phyloP scores from a whole-genome alignment of 257 asterid genomes.

The Asclepias syriaca region DNA sequence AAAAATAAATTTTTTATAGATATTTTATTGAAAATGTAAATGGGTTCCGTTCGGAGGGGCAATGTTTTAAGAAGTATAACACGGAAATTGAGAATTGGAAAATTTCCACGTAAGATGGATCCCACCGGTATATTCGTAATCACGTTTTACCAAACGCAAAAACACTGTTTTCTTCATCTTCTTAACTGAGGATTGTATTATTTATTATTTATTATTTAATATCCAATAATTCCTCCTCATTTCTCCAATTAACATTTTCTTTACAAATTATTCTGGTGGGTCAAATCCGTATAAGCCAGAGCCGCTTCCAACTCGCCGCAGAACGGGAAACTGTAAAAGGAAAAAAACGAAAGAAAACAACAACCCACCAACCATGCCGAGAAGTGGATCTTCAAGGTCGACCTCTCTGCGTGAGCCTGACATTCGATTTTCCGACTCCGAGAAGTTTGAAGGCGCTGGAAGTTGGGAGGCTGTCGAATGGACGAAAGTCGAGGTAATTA shows the following conservation, averaged over 20 bases:
- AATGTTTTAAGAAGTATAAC: too few species aligned
- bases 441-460: slow-evolving; percentile 72
- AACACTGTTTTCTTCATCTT: neutral
- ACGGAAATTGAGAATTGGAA: neutral
- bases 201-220: neutral
- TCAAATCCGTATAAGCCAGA: neutral
- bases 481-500: slow-evolving; percentile 51
- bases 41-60: too few species aligned
- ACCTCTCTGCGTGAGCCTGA: slow-evolving; percentile 55
- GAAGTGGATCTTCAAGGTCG: slow-evolving; percentile 59
- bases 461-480: slow-evolving; percentile 94
- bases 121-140: slow-evolving; percentile 15
- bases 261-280: neutral
- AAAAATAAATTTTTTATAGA: too few species aligned
- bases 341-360: too few species aligned
- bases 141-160: slow-evolving; percentile 14
- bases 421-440: slow-evolving; percentile 53
- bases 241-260: neutral
- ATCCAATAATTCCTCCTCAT: neutral
- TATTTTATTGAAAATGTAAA: too few species aligned
- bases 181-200: neutral
- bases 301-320: slow-evolving; percentile 13
- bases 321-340: neutral
- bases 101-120: slow-evolving; percentile 26
- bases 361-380: slow-evolving; percentile 38